Base-by-base conservation (phyloP, 2,329 filamentous ascomycete species). In the Aspergillus sp. region DNA sequence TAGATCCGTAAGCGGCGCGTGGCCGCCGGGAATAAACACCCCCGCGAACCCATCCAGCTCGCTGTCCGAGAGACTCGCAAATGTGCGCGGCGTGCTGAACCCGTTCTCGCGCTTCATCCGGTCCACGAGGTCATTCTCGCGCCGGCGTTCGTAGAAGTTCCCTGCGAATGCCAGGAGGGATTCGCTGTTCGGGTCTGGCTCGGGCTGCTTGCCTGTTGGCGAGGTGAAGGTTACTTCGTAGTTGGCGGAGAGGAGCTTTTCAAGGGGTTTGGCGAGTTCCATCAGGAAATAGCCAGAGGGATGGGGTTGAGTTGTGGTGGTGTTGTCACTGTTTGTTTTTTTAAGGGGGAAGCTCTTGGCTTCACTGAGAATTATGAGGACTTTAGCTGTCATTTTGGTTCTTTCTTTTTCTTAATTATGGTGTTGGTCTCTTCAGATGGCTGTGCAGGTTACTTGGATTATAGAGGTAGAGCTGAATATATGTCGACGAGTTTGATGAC, bases 141-240 rank as follows among this genome's bases (percentile, higher is more conserved):
- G 61, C 26, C 60, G 55, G 28, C 67, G 68, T 48, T 72, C 68
- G 55, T 71, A 71, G 54, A 67, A 70, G 53, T 73, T 73, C n/a
- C 71, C 71, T 3, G 65, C 70, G 46, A 72, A 73, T 3, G 70
- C 67, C 10, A 67, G 56, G 0, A 73, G 63, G 3, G 62, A 65
- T 48, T 67, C 60, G 50, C 68, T 71, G 52, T 66, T 64, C 0
- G 71, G 70, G 41, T 74, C 71, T 12, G 71, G 62, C 1, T 57
- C 56, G 0, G 72, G 71, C 36, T 70, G 64, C 29, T 63, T 60
- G 50, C 71, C 72, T 40, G 65, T 53, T 0, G 72, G 71, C 0
- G 69, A 71, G n/a, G 71, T 67, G 50, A 74, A 74, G 7, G 68
- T 72, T 27, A 73, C 62, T 55, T 73, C 65, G 53, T 71, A 69